Conservation (phyloP, 257 asterid species). For the Forsythia suspensa region DNA sequence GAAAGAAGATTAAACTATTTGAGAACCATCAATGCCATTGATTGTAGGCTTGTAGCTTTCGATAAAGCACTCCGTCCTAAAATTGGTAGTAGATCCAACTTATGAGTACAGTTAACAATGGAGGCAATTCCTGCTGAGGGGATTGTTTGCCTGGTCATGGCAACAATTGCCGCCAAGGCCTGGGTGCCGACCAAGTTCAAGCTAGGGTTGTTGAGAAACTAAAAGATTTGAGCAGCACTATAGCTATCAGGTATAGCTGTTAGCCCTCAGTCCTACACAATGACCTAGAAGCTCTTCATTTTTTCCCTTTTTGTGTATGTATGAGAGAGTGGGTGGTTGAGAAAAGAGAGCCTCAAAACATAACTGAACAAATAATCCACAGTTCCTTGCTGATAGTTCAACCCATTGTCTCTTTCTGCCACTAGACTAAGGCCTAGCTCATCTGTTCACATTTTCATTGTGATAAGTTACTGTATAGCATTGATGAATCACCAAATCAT, state of each 20-base stretch:
- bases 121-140: not conserved
- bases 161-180: not conserved
- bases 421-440: not conserved
- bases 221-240: not conserved
- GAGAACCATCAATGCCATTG: not conserved
- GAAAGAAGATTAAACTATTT: not conserved
- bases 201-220: not conserved
- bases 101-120: not conserved
- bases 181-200: not conserved
- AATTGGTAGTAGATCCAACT: not conserved
- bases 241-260: not conserved
- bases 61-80: not conserved
- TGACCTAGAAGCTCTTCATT: not conserved
- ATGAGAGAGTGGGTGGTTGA: no score
- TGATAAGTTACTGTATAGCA: not conserved
- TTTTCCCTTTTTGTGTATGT: not conserved
- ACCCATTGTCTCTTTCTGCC: not conserved
- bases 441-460: not conserved
- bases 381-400: no score
- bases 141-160: not conserved
- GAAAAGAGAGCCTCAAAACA: no score
- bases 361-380: not conserved
- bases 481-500: not conserved
- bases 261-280: not conserved
- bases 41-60: not conserved